Evolutionary conservation across 441 rosid genomes (phyloP), one percentile per base, ranked within the genome.

Genomic region (Manihot esculenta): DNA sequence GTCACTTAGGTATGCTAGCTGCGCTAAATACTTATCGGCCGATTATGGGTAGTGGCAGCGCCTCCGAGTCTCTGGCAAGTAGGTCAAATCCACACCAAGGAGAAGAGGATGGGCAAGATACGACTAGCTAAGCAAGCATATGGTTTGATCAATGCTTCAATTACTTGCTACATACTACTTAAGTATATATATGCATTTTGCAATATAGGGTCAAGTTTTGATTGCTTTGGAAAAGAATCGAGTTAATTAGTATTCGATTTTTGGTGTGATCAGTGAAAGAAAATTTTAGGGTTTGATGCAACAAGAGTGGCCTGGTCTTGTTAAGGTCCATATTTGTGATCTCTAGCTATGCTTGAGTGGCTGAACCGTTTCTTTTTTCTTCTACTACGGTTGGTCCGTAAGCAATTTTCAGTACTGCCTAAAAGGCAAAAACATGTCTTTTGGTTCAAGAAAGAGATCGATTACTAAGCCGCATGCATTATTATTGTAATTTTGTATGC

Each of bases 11-110:
- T 14, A 71, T 87, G 81, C 80, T 90, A 6, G 84, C 90, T 0
- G 89, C 93, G 23, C 78, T 92, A 1, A 89, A 85, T 74, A 88
- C 85, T 1, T 86, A 87, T 79, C 76, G 93, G 74, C 80, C 88
- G 58, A 69, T 82, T 45, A 67, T 79, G 15, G 85, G 75, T 55
- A 57, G 81, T 24, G 71, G 77, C 30, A 70, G 75, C 1, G 51
- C 68, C 10, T 64, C 79, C 0, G 84, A 75, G 72, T 80, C 89
- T 58, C 78, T 56, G 66, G 79, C 85, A 1, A 67, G 84, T 35
- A 85, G 81, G 60, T 75, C 85, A 53, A 85, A 83, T 62, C 83
- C 69, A 59, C 85, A 81, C 62, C 86, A 75, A 24, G 80, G 83
- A 72, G 85, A 81, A 76, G 88, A 78, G 45, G 87, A 75, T 63